Percentiles rank a stretch among this genome's conserved stretches.
These are phyloP conservation scores for Davidsoniella eucalypti DNA, from an alignment of 2,329 filamentous ascomycete genomes.

Conservation along the genomic window DNA sequence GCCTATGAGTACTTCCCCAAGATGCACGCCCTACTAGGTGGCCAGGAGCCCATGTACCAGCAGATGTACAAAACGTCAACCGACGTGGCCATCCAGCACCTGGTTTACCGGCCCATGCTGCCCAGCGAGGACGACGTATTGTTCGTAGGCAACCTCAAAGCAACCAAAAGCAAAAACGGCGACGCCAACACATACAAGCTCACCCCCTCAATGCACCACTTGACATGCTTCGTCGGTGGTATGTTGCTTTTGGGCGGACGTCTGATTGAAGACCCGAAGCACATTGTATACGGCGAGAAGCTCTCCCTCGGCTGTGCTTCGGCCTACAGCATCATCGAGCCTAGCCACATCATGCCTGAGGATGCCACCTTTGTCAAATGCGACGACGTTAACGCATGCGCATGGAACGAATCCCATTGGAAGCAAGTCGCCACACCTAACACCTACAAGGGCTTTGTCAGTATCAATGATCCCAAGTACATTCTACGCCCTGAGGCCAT, in stretches of 20 bases:
- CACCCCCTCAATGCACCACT: slow-evolving; percentile 32
- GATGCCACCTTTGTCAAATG: slow-evolving; percentile 33
- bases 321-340: slow-evolving; percentile 39
- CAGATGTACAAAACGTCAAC: slow-evolving; percentile 29
- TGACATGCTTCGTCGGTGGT: slow-evolving; percentile 49
- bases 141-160: slow-evolving; percentile 37
- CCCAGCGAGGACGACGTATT: slow-evolving; percentile 42
- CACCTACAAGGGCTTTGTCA: slow-evolving; percentile 38
- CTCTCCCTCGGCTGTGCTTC: slow-evolving; percentile 49
- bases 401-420: slow-evolving; percentile 21
- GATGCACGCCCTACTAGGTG: slow-evolving; percentile 48
- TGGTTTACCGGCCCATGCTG: slow-evolving; percentile 53
- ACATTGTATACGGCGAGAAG: slow-evolving; percentile 39
- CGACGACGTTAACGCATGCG: slow-evolving; percentile 18
- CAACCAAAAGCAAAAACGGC: slow-evolving; percentile 15
- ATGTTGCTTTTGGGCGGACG: slow-evolving; percentile 47
- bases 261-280: slow-evolving; percentile 35
- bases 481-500: slow-evolving; percentile 63
- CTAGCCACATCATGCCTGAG: slow-evolving; percentile 46
- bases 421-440: slow-evolving; percentile 17
- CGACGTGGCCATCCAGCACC: slow-evolving; percentile 39
- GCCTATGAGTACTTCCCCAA: slow-evolving; percentile 51
- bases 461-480: slow-evolving; percentile 40
- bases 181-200: slow-evolving; percentile 19
- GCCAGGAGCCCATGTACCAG: slow-evolving; percentile 26